Base-by-base conservation (phyloP, 257 asterid genomes). In the Coffea eugenioides region DNA sequence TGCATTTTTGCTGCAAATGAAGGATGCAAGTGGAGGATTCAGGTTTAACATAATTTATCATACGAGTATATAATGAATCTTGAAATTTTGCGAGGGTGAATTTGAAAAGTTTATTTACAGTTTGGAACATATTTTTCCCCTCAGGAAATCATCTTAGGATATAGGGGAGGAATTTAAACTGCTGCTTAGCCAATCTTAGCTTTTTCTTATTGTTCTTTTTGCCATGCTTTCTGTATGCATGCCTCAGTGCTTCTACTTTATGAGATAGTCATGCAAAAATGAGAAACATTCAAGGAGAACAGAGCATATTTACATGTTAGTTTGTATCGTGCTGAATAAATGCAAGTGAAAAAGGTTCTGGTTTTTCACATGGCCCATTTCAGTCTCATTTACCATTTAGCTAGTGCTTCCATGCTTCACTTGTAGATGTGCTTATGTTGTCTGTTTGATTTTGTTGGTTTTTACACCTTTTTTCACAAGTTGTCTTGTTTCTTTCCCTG, bases 21-120 rank as follows among this genome's bases (percentile, higher is more conserved):
- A 94, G 86, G 98, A 91, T 76, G 41, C 88, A 82, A 90, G 91
- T 82, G 98, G 99, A 85, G 98, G 98, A 86, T 96, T 92, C 92
- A 96, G 99, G 99, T 96, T 69, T 74, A 83, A 80, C 77, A 43
- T 34, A 48, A 31, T 69, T 36, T 71, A 79, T 78, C 43, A 41
- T 57, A 5, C 11, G 31, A 67, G 36, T 25, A 46, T 41, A 51
- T 76, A 31, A 64, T 59, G 13, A 69, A 49, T 74, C 9, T 61
- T 52, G 18, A 39, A 73, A n/a, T 23, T 51, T 76, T 46, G 7
- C 27, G 18, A 27, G 21, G 23, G 31, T 34, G 27, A 62, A 71
- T 0, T 36, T 59, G 62, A 56, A 74, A 10, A 31, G n/a, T 20
- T 51, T 2, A 31, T 18, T 39, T 39, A 39, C 43, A 39, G 43